Evolutionary conservation across 2,329 filamentous ascomycete species (phyloP).

Genomic region (Aspergillus awamori): DNA sequence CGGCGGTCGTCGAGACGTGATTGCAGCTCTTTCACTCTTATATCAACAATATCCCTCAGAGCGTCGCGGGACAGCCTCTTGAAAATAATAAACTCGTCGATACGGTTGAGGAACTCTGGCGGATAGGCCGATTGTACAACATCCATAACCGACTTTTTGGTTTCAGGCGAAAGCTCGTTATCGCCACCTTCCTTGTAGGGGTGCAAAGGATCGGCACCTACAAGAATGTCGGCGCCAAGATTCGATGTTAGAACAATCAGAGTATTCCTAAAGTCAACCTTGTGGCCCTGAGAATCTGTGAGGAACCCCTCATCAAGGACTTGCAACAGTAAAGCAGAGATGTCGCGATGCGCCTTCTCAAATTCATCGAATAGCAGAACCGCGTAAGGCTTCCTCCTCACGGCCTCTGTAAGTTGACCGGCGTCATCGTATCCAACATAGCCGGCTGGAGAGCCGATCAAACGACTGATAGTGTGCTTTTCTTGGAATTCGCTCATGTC

Average conservation of each 20-base stretch:
- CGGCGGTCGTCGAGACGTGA: slow-evolving; percentile 79
- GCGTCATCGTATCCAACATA: slow-evolving; percentile 98
- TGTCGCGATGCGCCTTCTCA: slow-evolving; percentile 95
- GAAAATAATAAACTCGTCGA: slow-evolving; percentile 97
- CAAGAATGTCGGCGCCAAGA: slow-evolving; percentile 86
- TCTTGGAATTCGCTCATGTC: slow-evolving; percentile 99
- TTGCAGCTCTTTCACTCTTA: slow-evolving; percentile 83
- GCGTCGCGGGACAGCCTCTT: slow-evolving; percentile 78
- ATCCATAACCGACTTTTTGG: slow-evolving; percentile 84
- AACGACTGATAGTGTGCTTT: slow-evolving; percentile 89
- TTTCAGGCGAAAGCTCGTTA: slow-evolving; percentile 71
- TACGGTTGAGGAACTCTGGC: slow-evolving; percentile 93
- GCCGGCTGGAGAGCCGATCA: slow-evolving; percentile 90
- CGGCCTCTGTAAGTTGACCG: slow-evolving; percentile 92
- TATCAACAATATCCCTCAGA: slow-evolving; percentile 90
- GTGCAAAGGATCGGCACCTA: slow-evolving; percentile 69
- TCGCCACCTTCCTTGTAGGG: slow-evolving; percentile 64
- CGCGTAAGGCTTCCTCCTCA: slow-evolving; percentile 91
- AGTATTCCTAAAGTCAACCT: slow-evolving; percentile 94
- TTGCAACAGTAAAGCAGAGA: slow-evolving; percentile 86
- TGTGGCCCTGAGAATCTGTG: slow-evolving; percentile 93
- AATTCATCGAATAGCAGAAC: slow-evolving; percentile 96
- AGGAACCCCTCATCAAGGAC: slow-evolving; percentile 96
- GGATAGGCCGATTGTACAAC: slow-evolving; percentile 75
- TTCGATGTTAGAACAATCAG: slow-evolving; percentile 97